phyloP scores from a whole-genome alignment of 164 flowering plant species.

The Paratinospora sagittata region DNA sequence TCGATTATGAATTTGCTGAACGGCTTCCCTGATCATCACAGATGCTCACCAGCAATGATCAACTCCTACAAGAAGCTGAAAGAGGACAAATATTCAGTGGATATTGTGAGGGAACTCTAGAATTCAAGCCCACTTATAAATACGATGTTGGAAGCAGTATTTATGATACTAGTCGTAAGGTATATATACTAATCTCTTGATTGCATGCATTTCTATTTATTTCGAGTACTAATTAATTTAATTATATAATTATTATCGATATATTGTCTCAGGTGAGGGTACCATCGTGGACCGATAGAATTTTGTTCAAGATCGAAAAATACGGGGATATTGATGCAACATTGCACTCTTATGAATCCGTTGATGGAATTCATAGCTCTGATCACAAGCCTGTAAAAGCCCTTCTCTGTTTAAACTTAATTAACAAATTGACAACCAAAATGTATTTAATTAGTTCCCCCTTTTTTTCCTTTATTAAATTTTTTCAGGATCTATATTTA shows the following conservation, averaged over 20 bases:
- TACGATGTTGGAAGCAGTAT: conserved; percentile 58
- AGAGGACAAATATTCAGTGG: conserved; percentile 64
- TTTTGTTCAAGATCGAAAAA: conserved; percentile 58
- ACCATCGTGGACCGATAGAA: conserved; percentile 76
- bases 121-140: conserved; percentile 72
- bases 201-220: not conserved
- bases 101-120: conserved; percentile 52
- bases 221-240: too few species aligned
- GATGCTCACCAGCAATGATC: conserved; percentile 54
- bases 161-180: conserved; percentile 80
- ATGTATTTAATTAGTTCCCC: too few species aligned
- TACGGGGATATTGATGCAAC: conserved; percentile 30
- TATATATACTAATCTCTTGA: conserved; percentile 6
- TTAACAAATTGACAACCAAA: not conserved
- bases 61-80: conserved; percentile 66
- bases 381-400: conserved; percentile 83
- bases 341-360: conserved; percentile 55
- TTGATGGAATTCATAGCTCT: conserved; percentile 51
- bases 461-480: too few species aligned
- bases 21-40: conserved; percentile 4
- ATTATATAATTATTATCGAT: too few species aligned
- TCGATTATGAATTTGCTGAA: too few species aligned
- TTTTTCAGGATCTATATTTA: too few species aligned
- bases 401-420: conserved; percentile 46
- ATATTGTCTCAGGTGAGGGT: conserved; percentile 39